Conservation (phyloP, 768 basidiomycete species). For the Gautieria morchelliformis region DNA sequence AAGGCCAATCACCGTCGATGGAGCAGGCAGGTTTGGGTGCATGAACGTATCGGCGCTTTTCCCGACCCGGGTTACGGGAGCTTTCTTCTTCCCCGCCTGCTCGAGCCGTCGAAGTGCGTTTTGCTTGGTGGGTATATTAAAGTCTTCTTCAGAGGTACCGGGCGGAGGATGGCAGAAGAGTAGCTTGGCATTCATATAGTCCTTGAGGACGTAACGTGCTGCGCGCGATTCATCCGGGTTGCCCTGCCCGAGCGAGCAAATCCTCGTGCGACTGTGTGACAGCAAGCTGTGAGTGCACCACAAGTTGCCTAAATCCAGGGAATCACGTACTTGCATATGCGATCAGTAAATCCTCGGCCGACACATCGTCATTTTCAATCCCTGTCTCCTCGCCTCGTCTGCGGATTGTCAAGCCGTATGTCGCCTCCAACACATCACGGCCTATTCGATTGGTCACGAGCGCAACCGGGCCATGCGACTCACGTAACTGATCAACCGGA, state of each 20-base stretch:
- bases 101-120: constrained; percentile 42
- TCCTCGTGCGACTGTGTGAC: constrained; percentile 71
- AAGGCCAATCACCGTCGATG: constrained; percentile 16
- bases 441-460: constrained; percentile 75
- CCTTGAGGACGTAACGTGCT: constrained; percentile 87
- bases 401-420: constrained; percentile 77
- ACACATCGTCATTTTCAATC: constrained; percentile 56
- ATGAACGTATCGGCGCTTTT: constrained; percentile 83
- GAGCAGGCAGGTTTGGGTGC: constrained; percentile 15
- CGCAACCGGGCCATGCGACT: constrained; percentile 77
- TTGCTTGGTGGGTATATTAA: constrained; percentile 66
- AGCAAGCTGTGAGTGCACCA: constrained; percentile 7
- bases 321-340: constrained; percentile 80
- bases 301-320: constrained; percentile 5
- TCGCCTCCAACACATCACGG: constrained; percentile 75
- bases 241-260: constrained; percentile 91
- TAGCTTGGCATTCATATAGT: constrained; percentile 92
- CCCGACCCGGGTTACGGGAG: constrained; percentile 76
- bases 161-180: constrained; percentile 91
- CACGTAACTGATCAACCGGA: constrained; percentile 94
- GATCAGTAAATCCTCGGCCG: constrained; percentile 74
- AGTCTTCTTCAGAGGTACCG: constrained; percentile 47
- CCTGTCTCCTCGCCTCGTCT: constrained; percentile 65
- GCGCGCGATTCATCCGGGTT: constrained; percentile 96
- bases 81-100: constrained; percentile 73